Evolutionary conservation across 2,329 filamentous ascomycete genomes (phyloP).

Genomic region (Dothiorella sarmentorum): DNA sequence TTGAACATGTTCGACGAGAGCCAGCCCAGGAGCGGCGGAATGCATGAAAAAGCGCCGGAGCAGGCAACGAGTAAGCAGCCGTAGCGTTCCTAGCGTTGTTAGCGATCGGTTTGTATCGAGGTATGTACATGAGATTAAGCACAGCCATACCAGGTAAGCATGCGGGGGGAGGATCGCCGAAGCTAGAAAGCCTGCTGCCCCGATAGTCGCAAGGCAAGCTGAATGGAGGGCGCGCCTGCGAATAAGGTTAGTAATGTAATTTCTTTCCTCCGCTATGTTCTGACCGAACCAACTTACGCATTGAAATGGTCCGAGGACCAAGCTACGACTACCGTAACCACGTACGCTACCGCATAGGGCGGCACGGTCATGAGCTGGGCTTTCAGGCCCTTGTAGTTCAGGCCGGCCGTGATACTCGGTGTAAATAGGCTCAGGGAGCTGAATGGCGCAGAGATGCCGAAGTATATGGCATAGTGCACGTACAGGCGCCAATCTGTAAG

Average conservation of each 20-base stretch:
- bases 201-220: slow-evolving; percentile 48
- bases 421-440: slow-evolving; percentile 54
- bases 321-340: slow-evolving; percentile 39
- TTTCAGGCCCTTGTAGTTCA: slow-evolving; percentile 53
- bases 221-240: slow-evolving; percentile 48
- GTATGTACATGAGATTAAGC: background rate
- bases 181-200: slow-evolving; percentile 57
- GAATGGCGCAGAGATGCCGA: slow-evolving; percentile 26
- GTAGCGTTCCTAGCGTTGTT: slow-evolving; percentile 48
- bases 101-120: background rate
- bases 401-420: slow-evolving; percentile 61
- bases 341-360: slow-evolving; percentile 60
- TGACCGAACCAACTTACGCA: slow-evolving; percentile 27
- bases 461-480: slow-evolving; percentile 45
- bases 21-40: slow-evolving; percentile 69
- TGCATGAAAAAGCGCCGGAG: slow-evolving; percentile 64
- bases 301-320: slow-evolving; percentile 64
- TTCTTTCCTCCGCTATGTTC: background rate
- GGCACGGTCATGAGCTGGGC: slow-evolving; percentile 66
- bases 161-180: slow-evolving; percentile 61
- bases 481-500: slow-evolving; percentile 52
- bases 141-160: slow-evolving; percentile 47
- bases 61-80: slow-evolving; percentile 66
- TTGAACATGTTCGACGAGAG: slow-evolving; percentile 64
- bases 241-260: background rate